phyloP scores from a whole-genome alignment of 1,284 basidiomycete genomes.

The Trametes versicolor region DNA sequence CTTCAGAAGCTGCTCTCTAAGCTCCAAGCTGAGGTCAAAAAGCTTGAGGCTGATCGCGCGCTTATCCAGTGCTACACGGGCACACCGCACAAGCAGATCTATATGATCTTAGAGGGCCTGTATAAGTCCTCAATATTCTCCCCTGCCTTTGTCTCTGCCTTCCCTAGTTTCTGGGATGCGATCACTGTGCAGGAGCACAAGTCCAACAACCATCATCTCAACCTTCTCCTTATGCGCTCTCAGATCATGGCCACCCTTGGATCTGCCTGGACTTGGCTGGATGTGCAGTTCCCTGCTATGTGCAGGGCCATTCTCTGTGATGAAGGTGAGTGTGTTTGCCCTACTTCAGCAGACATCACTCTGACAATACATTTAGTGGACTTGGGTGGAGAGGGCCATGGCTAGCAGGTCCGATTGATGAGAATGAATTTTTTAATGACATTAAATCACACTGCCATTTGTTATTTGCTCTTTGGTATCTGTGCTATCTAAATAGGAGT shows the following conservation, averaged over 20 bases:
- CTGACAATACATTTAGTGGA: too few relatives aligned
- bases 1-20: background rate
- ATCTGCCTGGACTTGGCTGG: background rate
- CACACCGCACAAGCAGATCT: background rate
- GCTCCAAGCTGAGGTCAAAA: background rate
- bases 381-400: too few relatives aligned
- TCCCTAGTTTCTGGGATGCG: background rate
- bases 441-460: too few relatives aligned
- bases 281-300: background rate
- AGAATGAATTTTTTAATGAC: too few relatives aligned
- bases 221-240: background rate
- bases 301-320: background rate
- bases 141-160: background rate
- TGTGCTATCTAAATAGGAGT: too few relatives aligned
- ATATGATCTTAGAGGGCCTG: background rate
- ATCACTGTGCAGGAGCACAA: background rate
- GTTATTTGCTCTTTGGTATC: too few relatives aligned
- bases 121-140: background rate
- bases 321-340: conserved; percentile 1
- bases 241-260: background rate
- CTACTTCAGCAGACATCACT: too few relatives aligned
- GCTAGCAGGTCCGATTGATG: too few relatives aligned
- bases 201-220: background rate
- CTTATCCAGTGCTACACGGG: background rate
- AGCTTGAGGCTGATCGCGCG: background rate